A percentile compares a stretch with the other conserved stretches of the same genome.
Evolutionary conservation across 192 early-diverging fungal genomes (phyloP).

Genomic region (Entrophospora sp.): DNA sequence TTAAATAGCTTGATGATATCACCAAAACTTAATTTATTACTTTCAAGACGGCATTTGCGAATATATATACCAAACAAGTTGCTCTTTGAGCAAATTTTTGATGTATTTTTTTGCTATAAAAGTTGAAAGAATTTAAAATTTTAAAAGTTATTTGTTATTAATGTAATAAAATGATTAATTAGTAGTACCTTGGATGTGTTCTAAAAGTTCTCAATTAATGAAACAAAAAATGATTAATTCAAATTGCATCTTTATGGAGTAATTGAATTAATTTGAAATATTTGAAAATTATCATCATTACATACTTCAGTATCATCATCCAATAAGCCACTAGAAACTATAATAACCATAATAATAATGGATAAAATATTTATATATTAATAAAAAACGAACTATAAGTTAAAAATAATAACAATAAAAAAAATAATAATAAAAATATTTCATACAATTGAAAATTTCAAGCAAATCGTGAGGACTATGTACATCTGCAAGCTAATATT

Average conservation of each 20-base stretch:
- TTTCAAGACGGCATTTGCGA: constrained; percentile 10
- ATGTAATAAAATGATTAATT: background rate
- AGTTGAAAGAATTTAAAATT: background rate
- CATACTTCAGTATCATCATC: no score
- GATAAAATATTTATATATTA: no score
- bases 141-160: background rate
- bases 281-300: no score
- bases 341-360: no score
- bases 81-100: background rate
- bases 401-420: background rate
- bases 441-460: background rate
- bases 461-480: background rate
- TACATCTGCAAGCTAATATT: background rate
- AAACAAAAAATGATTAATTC: no score
- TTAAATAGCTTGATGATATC: constrained; percentile 1
- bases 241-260: no score
- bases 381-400: no score
- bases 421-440: background rate
- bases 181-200: no score
- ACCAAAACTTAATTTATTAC: constrained; percentile 1
- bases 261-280: no score
- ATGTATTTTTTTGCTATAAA: background rate
- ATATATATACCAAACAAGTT: constrained; percentile 16
- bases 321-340: no score
- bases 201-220: no score